A percentile compares a stretch with the other conserved stretches of the same genome.
phyloP scores from a whole-genome alignment of 208 protist species.

The Leishmania major region DNA sequence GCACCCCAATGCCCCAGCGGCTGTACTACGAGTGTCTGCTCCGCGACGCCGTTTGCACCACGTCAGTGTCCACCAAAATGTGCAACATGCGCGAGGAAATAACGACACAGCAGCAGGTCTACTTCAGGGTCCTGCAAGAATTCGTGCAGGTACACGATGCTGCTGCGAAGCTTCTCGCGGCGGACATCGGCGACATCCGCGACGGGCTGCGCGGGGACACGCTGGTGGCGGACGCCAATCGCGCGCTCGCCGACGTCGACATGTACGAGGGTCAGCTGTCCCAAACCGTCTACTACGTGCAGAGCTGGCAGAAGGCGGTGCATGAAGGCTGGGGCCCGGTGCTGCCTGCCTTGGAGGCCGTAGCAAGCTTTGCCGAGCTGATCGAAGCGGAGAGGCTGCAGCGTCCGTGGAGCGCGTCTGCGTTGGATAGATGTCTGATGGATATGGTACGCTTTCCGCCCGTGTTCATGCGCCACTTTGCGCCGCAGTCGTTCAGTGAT shows the following conservation, averaged over 20 bases:
- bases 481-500: slow-evolving; percentile 66
- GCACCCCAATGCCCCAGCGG: slow-evolving; percentile 4
- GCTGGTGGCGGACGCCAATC: slow-evolving; percentile 48
- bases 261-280: slow-evolving; percentile 54
- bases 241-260: slow-evolving; percentile 55
- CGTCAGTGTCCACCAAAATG: slow-evolving; percentile 28
- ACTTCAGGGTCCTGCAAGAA: slow-evolving; percentile 36
- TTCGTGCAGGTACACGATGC: slow-evolving; percentile 32
- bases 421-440: slow-evolving; percentile 56
- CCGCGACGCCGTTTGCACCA: slow-evolving; percentile 14
- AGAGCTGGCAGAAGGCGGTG: slow-evolving; percentile 46
- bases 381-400: slow-evolving; percentile 71
- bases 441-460: slow-evolving; percentile 42
- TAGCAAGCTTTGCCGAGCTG: slow-evolving; percentile 37
- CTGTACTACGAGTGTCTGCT: slow-evolving; percentile 21
- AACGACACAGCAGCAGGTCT: slow-evolving; percentile 29
- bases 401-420: slow-evolving; percentile 47
- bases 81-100: slow-evolving; percentile 41
- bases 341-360: slow-evolving; percentile 37
- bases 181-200: slow-evolving; percentile 49
- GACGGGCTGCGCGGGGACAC: slow-evolving; percentile 31
- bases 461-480: slow-evolving; percentile 49
- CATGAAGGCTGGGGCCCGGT: slow-evolving; percentile 59
- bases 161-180: slow-evolving; percentile 27
- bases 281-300: slow-evolving; percentile 40